Base-by-base conservation (phyloP, 441 rosid species). In the Eruca vesicaria region DNA sequence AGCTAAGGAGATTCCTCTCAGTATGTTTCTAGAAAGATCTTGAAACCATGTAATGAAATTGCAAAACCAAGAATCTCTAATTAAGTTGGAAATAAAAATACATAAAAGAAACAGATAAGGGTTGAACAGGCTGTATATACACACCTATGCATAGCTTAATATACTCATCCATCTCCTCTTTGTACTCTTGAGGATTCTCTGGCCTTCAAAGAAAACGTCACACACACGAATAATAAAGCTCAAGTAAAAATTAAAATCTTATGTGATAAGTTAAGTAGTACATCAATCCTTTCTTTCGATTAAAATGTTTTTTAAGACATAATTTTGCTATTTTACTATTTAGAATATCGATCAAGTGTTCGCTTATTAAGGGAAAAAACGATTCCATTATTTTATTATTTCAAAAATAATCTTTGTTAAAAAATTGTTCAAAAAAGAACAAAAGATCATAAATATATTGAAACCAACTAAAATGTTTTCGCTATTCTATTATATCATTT, bases 1-100 rank as follows among this genome's bases (percentile, higher is more conserved):
- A 21, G 93, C 96, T 45, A 94, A 62, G 31, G 92, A 87, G 20
- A 91, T 87, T 60, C 96, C 96, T n/a, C 87, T 82, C 84, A 91
- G 58, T 28, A 94, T 91, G 61, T 86, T 89, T 72, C 86, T 89
- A 7, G 96, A 91, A 74, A 91, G 88, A 59, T 85, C 96, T 77
- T 14, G 1, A 63, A 53, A 21, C 10, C 23, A 63, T 55, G 10
- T 18, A 35, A 18, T 64, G 23, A 15, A 15, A 36, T 55, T 11
- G 12, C 0, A 43, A 33, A 35, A 57, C 18, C 15, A 12, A 75
- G 9, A 45, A 12, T 12, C 16, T 12, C 2, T 66, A 3, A 29
- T 29, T 29, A 1, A 28, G 14, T 38, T 63, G 15, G 5, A 62
- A 43, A 33, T 19, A 20, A 45, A 23, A 21, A 10, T 12, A 28